Percentiles rank a stretch among this genome's conserved stretches.
Conservation (phyloP, 805 yeast genomes). For the Phaffomyces antillensis region DNA sequence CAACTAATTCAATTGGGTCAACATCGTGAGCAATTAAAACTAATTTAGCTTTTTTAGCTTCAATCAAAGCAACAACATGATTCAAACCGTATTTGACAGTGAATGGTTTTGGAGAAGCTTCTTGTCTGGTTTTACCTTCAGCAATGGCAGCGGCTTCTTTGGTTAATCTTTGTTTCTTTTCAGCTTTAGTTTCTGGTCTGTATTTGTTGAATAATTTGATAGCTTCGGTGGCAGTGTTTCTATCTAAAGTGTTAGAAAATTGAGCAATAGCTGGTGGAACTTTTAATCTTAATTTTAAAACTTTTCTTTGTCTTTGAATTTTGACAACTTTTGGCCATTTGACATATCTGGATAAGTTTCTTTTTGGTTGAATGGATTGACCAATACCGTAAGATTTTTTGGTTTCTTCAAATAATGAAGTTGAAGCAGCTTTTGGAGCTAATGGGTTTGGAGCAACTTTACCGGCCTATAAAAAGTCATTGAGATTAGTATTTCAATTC, state of each 20-base stretch:
- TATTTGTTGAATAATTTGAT: conserved; percentile 97
- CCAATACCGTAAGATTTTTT: conserved; percentile 97
- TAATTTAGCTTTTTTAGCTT: conserved; percentile 97
- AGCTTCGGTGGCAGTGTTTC: conserved; percentile 96
- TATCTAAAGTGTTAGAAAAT: conserved; percentile 93
- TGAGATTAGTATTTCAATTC: conserved; percentile 7
- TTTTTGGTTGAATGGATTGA: conserved; percentile 90
- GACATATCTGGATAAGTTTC: conserved; percentile 94
- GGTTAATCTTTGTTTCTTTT: conserved; percentile 98
- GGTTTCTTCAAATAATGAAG: conserved; percentile 63
- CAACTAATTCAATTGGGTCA: conserved; percentile 97
- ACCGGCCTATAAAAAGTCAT: conserved; percentile 27
- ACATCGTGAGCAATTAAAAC: conserved; percentile 98
- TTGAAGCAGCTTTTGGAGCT: conserved; percentile 41
- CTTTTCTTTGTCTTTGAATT: conserved; percentile 98
- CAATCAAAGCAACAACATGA: conserved; percentile 96
- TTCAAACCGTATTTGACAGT: conserved; percentile 97
- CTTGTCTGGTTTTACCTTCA: conserved; percentile 95
- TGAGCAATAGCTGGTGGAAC: conserved; percentile 98
- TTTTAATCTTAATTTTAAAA: conserved; percentile 90
- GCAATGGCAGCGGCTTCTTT: conserved; percentile 99
- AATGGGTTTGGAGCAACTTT: conserved; percentile 98
- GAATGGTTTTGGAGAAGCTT: conserved; percentile 94
- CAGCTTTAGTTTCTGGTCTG: conserved; percentile 96
- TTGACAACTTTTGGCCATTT: conserved; percentile 99